Base-by-base conservation (phyloP, 2,329 filamentous ascomycete genomes). In the Aspergillus fructus region DNA sequence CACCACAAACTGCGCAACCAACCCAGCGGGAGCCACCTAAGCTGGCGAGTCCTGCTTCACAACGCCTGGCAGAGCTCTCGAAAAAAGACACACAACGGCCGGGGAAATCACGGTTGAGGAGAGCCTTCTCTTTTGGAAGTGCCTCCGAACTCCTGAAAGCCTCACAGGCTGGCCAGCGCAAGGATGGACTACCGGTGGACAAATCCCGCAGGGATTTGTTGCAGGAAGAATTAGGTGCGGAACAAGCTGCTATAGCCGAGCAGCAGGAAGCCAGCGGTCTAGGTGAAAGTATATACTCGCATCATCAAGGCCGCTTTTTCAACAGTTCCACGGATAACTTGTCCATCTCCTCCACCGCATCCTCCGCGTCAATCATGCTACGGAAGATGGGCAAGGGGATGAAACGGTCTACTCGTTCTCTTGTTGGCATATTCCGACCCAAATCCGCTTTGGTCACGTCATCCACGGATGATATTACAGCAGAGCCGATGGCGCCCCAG, bases 301-400 rank as follows among this genome's bases (percentile, higher is more conserved):
- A 70, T 49, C 90, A 91, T 13, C 86, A 90, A 69, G 89, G 89
- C 57, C 89, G 89, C 62, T 85, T 93, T 62, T 97, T 97, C 71
- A 85, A 88, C 15, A 89, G 91, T 13, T 99, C 94, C 4, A 97
- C 91, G 0, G 94, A 99, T 75, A 97, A 97, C 65, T 77, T 99
- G 45, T 80, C 78, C 4, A 76, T 80, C 19, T 79, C 76, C 2
- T 79, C 78, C 1, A 79, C 78, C 5, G 77, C 77, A 21, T 79
- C 78, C 0, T 80, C 78, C 7, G 77, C 78, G 4, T 80, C 77
- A 13, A 75, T 80, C 50, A 80, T 80, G 78, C 73, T 99, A 64
- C 87, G 94, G 53, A 99, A 99, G 79, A 99, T 99, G 94, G 94
- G 94, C 55, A 91, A 92, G 63, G 93, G 93, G n/a, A 89, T 97